These are phyloP conservation scores for Alloteropsis angusta DNA, from an alignment of 202 grass and related monocot genomes.

Conservation along the genomic window DNA sequence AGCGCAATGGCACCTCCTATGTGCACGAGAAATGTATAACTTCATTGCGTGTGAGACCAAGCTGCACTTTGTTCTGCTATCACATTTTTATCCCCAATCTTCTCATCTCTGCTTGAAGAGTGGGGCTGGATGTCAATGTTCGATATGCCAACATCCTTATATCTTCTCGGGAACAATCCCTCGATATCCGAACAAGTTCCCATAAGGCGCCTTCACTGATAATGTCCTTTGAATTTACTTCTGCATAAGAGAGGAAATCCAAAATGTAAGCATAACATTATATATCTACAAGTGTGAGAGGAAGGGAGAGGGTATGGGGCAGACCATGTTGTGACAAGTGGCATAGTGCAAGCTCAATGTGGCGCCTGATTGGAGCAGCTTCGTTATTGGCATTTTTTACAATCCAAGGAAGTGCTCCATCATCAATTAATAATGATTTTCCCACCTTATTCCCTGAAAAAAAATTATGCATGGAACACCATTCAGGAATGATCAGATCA, in stretches of 20 bases:
- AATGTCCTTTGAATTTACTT: conserved; percentile 87
- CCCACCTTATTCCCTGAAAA: conserved; percentile 66
- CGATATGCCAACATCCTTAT: conserved; percentile 78
- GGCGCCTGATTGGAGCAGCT: conserved; percentile 90
- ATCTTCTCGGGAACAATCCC: conserved; percentile 90
- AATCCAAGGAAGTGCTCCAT: conserved; percentile 90
- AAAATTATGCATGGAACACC: not conserved
- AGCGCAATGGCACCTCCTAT: not conserved
- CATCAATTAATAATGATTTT: conserved; percentile 86
- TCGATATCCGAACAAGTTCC: conserved; percentile 92
- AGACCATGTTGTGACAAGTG: conserved; percentile 97
- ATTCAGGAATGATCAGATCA: not conserved
- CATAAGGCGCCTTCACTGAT: conserved; percentile 87
- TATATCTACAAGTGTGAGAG: not conserved
- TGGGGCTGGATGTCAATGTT: conserved; percentile 73
- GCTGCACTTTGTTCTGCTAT: conserved; percentile 18
- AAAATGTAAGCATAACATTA: conserved; percentile 20
- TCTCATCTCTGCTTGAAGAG: conserved; percentile 77
- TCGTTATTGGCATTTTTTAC: conserved; percentile 97
- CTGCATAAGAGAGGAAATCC: conserved; percentile 33
- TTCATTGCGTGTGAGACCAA: not conserved
- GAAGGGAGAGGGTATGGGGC: not conserved
- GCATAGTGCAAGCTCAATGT: conserved; percentile 92
- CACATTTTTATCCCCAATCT: conserved; percentile 77
- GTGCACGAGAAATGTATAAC: not conserved